A percentile compares a stretch with the other conserved stretches of the same genome.
phyloP scores from a whole-genome alignment of 2,329 filamentous ascomycete species.

The Diatrype stigma region DNA sequence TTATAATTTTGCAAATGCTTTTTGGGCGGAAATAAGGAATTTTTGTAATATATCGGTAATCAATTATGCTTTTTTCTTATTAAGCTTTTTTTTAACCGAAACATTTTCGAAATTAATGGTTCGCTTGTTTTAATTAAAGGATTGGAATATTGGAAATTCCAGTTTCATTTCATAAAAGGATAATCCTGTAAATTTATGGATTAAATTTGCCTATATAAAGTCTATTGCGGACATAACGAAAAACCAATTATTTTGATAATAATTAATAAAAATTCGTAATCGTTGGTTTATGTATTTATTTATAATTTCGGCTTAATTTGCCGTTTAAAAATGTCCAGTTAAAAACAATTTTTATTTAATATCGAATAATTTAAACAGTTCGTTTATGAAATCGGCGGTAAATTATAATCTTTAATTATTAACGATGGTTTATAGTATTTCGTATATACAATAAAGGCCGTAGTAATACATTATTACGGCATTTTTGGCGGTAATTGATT shows the following conservation, averaged over 20 bases:
- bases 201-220: neutral
- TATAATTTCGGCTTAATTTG: neutral
- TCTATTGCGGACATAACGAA: neutral
- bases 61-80: neutral
- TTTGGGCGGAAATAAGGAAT: no score
- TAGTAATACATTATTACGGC: neutral
- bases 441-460: neutral
- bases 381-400: neutral
- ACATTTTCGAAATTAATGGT: neutral
- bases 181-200: neutral
- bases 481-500: neutral
- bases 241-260: neutral
- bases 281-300: neutral
- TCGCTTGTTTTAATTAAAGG: neutral
- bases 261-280: neutral
- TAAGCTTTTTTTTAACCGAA: neutral
- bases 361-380: neutral
- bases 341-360: constrained; percentile 1
- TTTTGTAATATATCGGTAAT: no score
- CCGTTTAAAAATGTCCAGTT: neutral
- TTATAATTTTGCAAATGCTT: no score
- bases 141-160: neutral
- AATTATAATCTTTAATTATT: neutral
- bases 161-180: neutral
- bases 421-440: neutral